Evolutionary conservation across 2,329 filamentous ascomycete species (phyloP), one percentile per base, ranked within the genome.

Genomic region (Fusarium multiceps): DNA sequence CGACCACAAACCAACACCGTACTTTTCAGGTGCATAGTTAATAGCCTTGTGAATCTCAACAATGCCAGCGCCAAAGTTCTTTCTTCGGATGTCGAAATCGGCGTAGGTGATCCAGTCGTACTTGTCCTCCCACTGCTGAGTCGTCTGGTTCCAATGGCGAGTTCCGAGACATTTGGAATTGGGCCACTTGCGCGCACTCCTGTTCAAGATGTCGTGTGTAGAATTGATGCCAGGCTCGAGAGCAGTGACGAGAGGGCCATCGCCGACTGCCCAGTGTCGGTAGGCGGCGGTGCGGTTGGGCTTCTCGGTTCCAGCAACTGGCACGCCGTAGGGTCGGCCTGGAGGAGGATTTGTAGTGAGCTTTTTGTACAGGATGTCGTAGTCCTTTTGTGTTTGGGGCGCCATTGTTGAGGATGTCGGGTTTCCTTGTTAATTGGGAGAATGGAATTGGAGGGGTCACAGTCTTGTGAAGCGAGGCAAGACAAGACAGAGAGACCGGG

Each of bases 81-180:
- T 92, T 77, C 93, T 89, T 77, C 94, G 88, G 82, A 88, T 86
- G 64, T 91, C 90, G n/a, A 95, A 87, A 65, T 96, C 89, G 74
- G 85, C 86, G 76, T 97, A 98, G 63, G 90, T 92, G 74, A 94
- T 82, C 94, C 94, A 98, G 63, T 90, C 86, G 78, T 92, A 99
- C 71, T 88, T 88, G 62, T 91, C 89, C 68, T 87, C 86, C 81
- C 88, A 97, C 3, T 87, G 86, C 82, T 94, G 91, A 50, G 89
- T 93, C 40, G 81, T 82, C 5, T 91, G 80, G 79, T 97, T 90
- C 87, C 93, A 98, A 7, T 91, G 88, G 69, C 96, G 89, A 78
- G 88, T 88, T 59, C 96, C 96, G 63, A 98, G 84, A 80, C 92
- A 97, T 73, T 85, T 89, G 74, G 87, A 87, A 75, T 89, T 91